Evolutionary conservation across 2,329 filamentous ascomycete species (phyloP), one percentile per base, ranked within the genome.

Genomic region (Penicillium thymicola): DNA sequence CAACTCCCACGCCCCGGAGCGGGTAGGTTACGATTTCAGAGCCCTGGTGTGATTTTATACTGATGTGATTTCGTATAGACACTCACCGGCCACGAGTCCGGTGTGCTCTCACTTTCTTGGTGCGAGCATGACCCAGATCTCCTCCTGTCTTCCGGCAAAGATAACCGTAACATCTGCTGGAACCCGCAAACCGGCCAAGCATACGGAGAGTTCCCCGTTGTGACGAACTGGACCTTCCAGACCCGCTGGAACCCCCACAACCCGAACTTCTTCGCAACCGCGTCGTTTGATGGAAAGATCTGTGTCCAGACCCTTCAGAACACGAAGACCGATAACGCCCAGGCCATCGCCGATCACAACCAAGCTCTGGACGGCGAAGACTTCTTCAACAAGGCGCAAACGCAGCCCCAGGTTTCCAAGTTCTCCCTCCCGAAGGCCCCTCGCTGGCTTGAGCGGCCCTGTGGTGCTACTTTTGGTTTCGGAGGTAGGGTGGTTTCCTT

Each of bases 141-240:
- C 49, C 78, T 99, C 48, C 82, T 99, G 23, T 99, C 94, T 2
- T 95, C 89, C 64, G 95, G 94, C 65, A 97, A 97, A 77, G 94
- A 99, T 75, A 97, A 97, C 72, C 86, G 90, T 66, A 97, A 92
- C 2, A 84, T 99, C 59, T 87, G 94, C 59, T 99, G 95, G 94
- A 97, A 97, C 74, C 91, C 94, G 1, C 89, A 94, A 69, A 96
- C 89, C 3, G 93, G 93, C 51, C 86, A 94, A 70, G 82, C 85
- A 13, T 89, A 92, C 61, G 94, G 95, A 63, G 93, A 97, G 75
- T 93, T 97, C 70, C 92, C 93, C 5, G 91, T 97, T 67, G 92
- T 96, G 52, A 97, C 93, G n/a, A 99, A 97, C 75, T 99, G 94
- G 93, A 96, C 92, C 6, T 99, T 99, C 79, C 87, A 93, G 71